A percentile compares a stretch with the other conserved stretches of the same genome.
Conservation (phyloP, 768 basidiomycete species). For the Serendipita sp. region DNA sequence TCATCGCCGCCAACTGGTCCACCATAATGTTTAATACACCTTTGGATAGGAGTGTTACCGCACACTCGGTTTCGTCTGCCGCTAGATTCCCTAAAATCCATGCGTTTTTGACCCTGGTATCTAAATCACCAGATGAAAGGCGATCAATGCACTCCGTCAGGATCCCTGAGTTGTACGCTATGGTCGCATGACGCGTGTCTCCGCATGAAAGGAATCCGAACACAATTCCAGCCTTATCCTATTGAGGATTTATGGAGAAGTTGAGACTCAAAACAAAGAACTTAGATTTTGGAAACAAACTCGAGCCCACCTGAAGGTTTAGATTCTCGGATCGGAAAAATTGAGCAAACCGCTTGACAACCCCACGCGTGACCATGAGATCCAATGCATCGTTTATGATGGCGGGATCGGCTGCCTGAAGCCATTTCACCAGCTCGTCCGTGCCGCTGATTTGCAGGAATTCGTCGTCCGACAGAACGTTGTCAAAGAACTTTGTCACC, state of each 20-base stretch:
- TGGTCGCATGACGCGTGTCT: conserved; percentile 1
- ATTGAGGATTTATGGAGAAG: not conserved
- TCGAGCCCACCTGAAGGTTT: not conserved
- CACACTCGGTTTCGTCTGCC: not conserved
- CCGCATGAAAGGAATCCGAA: not conserved
- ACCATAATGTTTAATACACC: not conserved
- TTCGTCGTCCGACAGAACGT: not conserved
- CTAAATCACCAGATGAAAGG: not conserved
- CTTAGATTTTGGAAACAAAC: not conserved
- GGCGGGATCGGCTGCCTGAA: not conserved
- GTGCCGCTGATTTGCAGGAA: not conserved
- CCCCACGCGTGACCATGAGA: not conserved
- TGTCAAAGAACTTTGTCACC: not conserved
- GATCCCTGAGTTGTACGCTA: conserved; percentile 3
- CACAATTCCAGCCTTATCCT: not conserved
- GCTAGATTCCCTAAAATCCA: conserved; percentile 4
- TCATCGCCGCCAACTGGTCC: not conserved
- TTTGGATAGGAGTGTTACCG: not conserved
- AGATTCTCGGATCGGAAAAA: not conserved
- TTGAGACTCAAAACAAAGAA: not conserved
- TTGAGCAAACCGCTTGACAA: not conserved
- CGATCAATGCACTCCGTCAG: not conserved
- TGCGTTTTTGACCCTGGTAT: not conserved
- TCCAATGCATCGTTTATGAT: not conserved
- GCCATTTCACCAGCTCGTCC: not conserved